Conservation (phyloP, 495 filamentous ascomycete genomes). For the Trichoderma virens region DNA sequence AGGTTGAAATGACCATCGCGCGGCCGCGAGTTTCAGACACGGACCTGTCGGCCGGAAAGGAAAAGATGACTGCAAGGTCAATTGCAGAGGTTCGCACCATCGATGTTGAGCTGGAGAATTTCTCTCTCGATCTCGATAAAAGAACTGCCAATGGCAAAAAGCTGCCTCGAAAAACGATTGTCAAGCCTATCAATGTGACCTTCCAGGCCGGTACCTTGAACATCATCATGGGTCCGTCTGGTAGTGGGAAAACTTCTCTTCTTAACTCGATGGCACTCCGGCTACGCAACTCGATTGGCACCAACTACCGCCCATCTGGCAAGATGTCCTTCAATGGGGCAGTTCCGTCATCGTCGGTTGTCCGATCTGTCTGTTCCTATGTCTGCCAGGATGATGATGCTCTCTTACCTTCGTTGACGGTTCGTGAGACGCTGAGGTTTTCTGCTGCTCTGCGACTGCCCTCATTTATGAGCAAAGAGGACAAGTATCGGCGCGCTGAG, state of each 20-base stretch:
- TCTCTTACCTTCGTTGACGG: conserved; percentile 63
- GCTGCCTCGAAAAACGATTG: conserved; percentile 46
- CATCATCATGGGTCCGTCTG: conserved; percentile 72
- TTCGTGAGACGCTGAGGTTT: conserved; percentile 62
- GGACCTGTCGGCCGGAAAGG: conserved; percentile 53
- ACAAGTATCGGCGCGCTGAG: conserved; percentile 59
- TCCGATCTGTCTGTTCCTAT: conserved; percentile 63
- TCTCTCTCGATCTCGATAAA: conserved; percentile 56
- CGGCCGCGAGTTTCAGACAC: conserved; percentile 43
- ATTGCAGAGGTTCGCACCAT: conserved; percentile 47
- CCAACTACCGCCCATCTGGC: conserved; percentile 47
- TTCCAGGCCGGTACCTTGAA: conserved; percentile 60
- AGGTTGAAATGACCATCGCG: conserved; percentile 53
- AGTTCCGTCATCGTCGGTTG: conserved; percentile 52
- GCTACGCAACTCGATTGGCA: conserved; percentile 47
- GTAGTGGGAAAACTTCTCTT: conserved; percentile 64
- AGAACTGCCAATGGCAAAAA: conserved; percentile 35
- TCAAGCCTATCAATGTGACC: conserved; percentile 52
- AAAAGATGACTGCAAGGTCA: conserved; percentile 45
- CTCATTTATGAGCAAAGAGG: conserved; percentile 52
- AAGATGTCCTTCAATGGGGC: conserved; percentile 61
- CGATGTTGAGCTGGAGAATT: conserved; percentile 52
- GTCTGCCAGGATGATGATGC: conserved; percentile 73
- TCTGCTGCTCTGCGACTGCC: conserved; percentile 62
- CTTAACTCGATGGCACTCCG: conserved; percentile 61